A percentile compares a stretch with the other conserved stretches of the same genome.
Conservation (phyloP, 176 grass and related monocot genomes). For the Aegilops bicornis region DNA sequence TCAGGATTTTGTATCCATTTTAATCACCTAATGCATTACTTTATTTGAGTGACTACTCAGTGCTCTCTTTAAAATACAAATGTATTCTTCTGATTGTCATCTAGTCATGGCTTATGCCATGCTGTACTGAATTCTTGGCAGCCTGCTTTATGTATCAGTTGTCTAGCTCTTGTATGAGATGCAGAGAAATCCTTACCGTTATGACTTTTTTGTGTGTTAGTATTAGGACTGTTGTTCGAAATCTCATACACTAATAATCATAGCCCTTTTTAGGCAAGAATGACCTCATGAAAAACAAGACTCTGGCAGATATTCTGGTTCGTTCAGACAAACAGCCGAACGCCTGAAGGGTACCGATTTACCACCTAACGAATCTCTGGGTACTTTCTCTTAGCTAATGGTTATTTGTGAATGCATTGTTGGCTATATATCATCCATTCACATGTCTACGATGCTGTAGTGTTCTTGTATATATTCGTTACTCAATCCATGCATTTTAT, state of each 20-base stretch:
- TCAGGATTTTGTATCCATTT: neutral
- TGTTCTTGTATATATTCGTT: neutral
- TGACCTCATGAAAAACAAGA: neutral
- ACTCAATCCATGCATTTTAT: neutral
- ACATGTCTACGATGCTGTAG: neutral
- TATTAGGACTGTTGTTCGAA: neutral
- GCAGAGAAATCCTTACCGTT: neutral
- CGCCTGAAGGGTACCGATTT: neutral
- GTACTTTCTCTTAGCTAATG: slow-evolving; percentile 13
- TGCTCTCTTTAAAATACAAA: neutral
- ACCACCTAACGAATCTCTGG: neutral
- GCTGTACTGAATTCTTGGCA: neutral
- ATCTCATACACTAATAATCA: neutral
- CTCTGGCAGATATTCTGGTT: slow-evolving; percentile 32
- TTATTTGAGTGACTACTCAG: neutral
- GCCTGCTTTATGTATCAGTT: neutral
- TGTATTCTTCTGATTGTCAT: neutral
- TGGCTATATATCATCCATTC: neutral
- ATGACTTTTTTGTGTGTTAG: neutral
- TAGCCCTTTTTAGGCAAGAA: neutral
- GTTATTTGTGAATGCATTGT: too few species aligned
- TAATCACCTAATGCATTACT: neutral
- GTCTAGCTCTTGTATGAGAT: neutral
- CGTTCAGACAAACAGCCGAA: neutral
- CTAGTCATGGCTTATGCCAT: neutral